Conservation (phyloP, 192 early-diverging fungal species). For the Entomortierella lignicola region DNA sequence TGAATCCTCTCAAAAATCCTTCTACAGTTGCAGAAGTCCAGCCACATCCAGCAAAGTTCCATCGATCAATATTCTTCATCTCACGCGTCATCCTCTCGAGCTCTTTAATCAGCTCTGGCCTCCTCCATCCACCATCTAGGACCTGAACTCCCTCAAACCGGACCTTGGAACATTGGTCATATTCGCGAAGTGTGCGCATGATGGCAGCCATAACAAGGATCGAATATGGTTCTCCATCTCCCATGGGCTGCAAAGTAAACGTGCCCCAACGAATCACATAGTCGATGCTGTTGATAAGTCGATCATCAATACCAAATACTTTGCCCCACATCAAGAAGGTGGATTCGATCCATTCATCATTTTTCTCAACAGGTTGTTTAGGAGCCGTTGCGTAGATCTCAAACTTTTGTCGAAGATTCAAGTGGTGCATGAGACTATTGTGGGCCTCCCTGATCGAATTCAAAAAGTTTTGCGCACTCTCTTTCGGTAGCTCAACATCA, state of each 20-base stretch:
- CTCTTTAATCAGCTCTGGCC: slow-evolving; percentile 38
- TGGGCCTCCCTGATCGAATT: slow-evolving; percentile 13
- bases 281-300: slow-evolving; percentile 5
- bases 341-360: slow-evolving; percentile 12
- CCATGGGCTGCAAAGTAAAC: slow-evolving; percentile 20
- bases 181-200: slow-evolving; percentile 39
- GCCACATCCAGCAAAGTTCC: slow-evolving; percentile 49
- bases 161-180: slow-evolving; percentile 36
- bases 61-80: slow-evolving; percentile 40
- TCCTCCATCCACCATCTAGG: slow-evolving; percentile 37
- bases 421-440: slow-evolving; percentile 9
- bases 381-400: not conserved
- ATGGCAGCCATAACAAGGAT: slow-evolving; percentile 11
- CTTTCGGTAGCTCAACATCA: slow-evolving; percentile 13
- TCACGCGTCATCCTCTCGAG: slow-evolving; percentile 33
- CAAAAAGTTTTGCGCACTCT: slow-evolving; percentile 1
- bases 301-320: slow-evolving; percentile 20
- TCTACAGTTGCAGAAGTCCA: slow-evolving; percentile 27
- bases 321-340: slow-evolving; percentile 22
- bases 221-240: slow-evolving; percentile 20
- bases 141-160: slow-evolving; percentile 30
- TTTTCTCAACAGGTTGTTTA: not conserved
- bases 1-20: slow-evolving; percentile 34
- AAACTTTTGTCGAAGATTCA: slow-evolving; percentile 26
- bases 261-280: slow-evolving; percentile 11